Evolutionary conservation across 177 flowering plant species (phyloP).

Genomic region (Vitis hybrid): DNA sequence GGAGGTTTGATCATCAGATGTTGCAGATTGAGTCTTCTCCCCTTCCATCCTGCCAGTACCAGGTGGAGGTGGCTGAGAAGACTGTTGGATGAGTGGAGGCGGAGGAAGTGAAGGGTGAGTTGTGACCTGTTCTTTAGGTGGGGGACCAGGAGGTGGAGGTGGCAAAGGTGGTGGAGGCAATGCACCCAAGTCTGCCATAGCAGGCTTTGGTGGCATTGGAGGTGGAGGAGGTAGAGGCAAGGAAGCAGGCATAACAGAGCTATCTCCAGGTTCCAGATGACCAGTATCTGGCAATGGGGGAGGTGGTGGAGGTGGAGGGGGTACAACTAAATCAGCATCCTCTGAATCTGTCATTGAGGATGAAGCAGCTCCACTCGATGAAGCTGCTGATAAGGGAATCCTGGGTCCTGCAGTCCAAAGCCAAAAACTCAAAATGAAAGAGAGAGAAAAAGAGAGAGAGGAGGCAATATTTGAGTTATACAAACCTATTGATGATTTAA

Average conservation of each 20-base stretch:
- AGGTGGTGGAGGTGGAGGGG: conserved; percentile 87
- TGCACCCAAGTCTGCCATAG: conserved; percentile 31
- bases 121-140: conserved; percentile 58
- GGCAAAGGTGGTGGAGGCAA: conserved; percentile 71
- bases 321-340: conserved; percentile 47
- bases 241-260: conserved; percentile 49
- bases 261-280: conserved; percentile 43
- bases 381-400: conserved; percentile 62
- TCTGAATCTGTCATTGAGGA: conserved; percentile 63
- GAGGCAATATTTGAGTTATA: neutral
- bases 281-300: conserved; percentile 69
- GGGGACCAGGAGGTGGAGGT: conserved; percentile 88
- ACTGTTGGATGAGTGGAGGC: conserved; percentile 53
- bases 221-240: conserved; percentile 90
- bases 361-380: conserved; percentile 67
- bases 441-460: neutral
- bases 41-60: conserved; percentile 46
- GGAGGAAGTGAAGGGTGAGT: conserved; percentile 54
- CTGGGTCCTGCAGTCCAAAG: conserved; percentile 61
- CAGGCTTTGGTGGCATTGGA: conserved; percentile 68
- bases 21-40: conserved; percentile 36
- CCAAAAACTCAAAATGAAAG: neutral
- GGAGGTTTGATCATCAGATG: conserved; percentile 34
- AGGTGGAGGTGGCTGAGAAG: conserved; percentile 77
- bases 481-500: conserved; percentile 86